Conservation (phyloP, 169 alveolate genomes). For the Cryptosporidium xiaoi region DNA sequence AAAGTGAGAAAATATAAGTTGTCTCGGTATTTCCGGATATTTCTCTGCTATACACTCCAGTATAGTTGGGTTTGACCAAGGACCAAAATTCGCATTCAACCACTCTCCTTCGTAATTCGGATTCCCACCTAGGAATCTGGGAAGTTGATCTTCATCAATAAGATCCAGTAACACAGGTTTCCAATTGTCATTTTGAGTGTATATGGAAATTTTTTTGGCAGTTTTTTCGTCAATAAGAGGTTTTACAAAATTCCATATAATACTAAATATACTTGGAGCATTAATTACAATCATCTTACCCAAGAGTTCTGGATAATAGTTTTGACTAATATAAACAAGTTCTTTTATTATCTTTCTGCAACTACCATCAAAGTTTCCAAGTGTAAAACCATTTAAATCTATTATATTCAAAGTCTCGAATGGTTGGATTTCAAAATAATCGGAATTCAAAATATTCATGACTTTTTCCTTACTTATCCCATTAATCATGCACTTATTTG, state of each 20-base stretch:
- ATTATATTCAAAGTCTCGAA: constrained; percentile 77
- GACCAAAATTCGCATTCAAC: constrained; percentile 61
- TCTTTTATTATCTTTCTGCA: constrained; percentile 78
- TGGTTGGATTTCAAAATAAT: neutral
- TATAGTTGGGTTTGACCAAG: constrained; percentile 48
- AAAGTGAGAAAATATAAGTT: constrained; percentile 35
- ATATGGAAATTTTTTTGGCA: constrained; percentile 87
- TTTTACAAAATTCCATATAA: constrained; percentile 89
- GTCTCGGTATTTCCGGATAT: constrained; percentile 59
- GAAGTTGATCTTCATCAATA: constrained; percentile 81
- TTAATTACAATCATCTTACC: constrained; percentile 89
- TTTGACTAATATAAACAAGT: constrained; percentile 86
- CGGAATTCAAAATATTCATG: constrained; percentile 6
- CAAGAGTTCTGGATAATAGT: constrained; percentile 92
- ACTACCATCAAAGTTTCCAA: constrained; percentile 79
- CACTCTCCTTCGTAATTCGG: constrained; percentile 60
- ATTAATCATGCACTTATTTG: neutral
- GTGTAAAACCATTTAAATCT: constrained; percentile 79
- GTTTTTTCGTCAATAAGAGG: constrained; percentile 91
- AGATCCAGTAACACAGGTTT: constrained; percentile 72
- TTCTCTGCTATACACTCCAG: constrained; percentile 58
- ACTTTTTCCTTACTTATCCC: constrained; percentile 10
- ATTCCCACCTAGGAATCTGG: constrained; percentile 82
- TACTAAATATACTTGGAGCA: constrained; percentile 90
- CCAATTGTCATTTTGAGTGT: constrained; percentile 82